A percentile compares a stretch with the other conserved stretches of the same genome.
Evolutionary conservation across 495 filamentous ascomycete genomes (phyloP).

Genomic region (Terfezia claveryi): DNA sequence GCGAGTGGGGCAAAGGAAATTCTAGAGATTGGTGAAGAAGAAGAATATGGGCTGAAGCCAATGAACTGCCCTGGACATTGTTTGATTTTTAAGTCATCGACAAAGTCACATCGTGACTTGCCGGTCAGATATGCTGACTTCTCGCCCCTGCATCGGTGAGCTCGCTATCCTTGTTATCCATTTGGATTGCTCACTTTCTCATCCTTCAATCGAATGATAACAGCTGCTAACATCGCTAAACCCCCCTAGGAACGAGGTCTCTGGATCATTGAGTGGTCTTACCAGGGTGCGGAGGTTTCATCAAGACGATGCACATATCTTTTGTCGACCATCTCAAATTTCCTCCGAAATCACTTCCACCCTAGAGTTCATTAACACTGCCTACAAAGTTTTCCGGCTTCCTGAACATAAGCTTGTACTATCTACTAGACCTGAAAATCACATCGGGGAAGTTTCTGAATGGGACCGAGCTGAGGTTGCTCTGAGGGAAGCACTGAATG

Average conservation of each 20-base stretch:
- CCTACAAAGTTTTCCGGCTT: slow-evolving; percentile 53
- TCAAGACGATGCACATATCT: slow-evolving; percentile 91
- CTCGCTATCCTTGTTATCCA: not conserved
- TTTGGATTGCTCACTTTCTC: not conserved
- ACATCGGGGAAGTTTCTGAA: slow-evolving; percentile 55
- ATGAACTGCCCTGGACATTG: slow-evolving; percentile 98
- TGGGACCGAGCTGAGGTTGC: slow-evolving; percentile 66
- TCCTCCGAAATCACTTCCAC: slow-evolving; percentile 56
- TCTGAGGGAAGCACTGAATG: slow-evolving; percentile 44
- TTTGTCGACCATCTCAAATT: slow-evolving; percentile 70
- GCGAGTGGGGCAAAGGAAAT: slow-evolving; percentile 24
- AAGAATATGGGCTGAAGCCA: slow-evolving; percentile 77
- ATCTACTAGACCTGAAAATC: slow-evolving; percentile 53
- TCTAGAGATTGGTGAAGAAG: slow-evolving; percentile 26
- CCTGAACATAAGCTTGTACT: slow-evolving; percentile 54
- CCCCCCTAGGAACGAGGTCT: slow-evolving; percentile 52
- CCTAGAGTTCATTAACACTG: slow-evolving; percentile 56
- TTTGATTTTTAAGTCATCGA: slow-evolving; percentile 48
- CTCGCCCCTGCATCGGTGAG: slow-evolving; percentile 47
- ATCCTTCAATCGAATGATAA: not conserved
- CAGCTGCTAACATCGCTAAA: not conserved
- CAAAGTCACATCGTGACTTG: slow-evolving; percentile 50
- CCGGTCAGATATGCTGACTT: slow-evolving; percentile 88
- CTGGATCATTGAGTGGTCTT: slow-evolving; percentile 64
- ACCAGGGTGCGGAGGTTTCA: slow-evolving; percentile 85